Percentiles rank a stretch among this genome's conserved stretches.
Conservation (phyloP, 768 basidiomycete genomes). For the Cystofilobasidium bisporidii region DNA sequence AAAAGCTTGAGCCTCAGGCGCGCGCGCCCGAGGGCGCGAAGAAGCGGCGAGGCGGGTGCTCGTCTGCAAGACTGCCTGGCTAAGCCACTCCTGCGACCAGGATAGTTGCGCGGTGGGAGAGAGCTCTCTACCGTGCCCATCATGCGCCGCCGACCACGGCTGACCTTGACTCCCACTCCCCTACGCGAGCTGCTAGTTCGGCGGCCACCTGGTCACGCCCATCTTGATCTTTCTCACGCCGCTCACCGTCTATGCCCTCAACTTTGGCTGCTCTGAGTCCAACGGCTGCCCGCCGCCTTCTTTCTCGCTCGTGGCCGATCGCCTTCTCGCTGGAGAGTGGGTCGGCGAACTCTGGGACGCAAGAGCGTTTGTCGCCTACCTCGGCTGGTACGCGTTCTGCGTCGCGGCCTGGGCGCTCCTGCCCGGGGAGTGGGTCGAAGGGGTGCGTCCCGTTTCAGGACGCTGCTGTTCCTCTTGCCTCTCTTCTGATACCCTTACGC, state of each 20-base stretch:
- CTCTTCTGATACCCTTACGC: too few species aligned
- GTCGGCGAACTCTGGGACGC: constrained; percentile 67
- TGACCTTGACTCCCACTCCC: neutral
- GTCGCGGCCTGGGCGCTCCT: constrained; percentile 70
- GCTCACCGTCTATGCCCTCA: constrained; percentile 36
- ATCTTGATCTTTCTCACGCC: constrained; percentile 35
- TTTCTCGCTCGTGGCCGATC: neutral
- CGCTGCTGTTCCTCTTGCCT: too few species aligned
- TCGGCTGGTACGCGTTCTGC: constrained; percentile 84
- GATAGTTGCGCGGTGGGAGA: too few species aligned
- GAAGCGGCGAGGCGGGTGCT: too few species aligned
- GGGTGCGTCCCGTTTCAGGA: constrained; percentile 53
- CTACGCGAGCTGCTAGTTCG: constrained; percentile 29
- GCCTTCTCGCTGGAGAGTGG: constrained; percentile 30
- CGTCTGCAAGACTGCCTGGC: too few species aligned
- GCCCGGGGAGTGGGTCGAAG: constrained; percentile 63
- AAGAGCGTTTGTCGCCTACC: constrained; percentile 62
- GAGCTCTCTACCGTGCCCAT: too few species aligned
- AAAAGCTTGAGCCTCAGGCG: too few species aligned
- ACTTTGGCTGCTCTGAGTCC: constrained; percentile 37
- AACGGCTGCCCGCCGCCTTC: constrained; percentile 35
- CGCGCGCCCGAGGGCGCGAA: too few species aligned
- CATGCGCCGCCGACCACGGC: too few species aligned
- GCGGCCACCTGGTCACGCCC: constrained; percentile 35
- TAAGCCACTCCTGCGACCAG: too few species aligned